These are phyloP conservation scores for Alternaria sp. DNA, from an alignment of 2,329 filamentous ascomycete species.

Conservation along the genomic window DNA sequence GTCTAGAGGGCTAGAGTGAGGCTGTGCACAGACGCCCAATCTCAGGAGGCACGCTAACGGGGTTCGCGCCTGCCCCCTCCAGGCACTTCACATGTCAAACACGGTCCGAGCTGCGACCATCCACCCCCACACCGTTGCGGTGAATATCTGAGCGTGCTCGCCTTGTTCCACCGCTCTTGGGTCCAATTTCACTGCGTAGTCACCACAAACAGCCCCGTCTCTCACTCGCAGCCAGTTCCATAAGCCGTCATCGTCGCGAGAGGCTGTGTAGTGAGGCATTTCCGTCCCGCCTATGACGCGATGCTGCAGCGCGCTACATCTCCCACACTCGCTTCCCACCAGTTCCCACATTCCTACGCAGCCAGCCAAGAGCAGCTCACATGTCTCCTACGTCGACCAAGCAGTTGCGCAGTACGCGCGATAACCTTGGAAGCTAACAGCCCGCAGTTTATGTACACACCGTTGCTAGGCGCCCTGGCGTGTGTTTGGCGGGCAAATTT, in stretches of 20 bases:
- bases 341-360: neutral
- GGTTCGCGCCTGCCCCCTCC: neutral
- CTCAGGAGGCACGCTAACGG: slow-evolving; percentile 3
- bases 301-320: slow-evolving; percentile 23
- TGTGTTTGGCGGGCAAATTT: neutral
- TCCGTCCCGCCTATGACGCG: slow-evolving; percentile 24
- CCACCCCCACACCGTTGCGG: neutral
- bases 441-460: neutral
- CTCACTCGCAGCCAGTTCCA: slow-evolving; percentile 10
- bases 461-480: neutral
- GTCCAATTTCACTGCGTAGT: neutral
- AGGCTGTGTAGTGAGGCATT: slow-evolving; percentile 10
- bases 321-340: neutral
- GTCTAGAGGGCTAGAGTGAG: slow-evolving; percentile 12
- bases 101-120: slow-evolving; percentile 3
- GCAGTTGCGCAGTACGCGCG: neutral
- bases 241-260: slow-evolving; percentile 11
- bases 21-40: slow-evolving; percentile 28
- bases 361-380: neutral
- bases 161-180: neutral
- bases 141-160: neutral
- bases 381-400: neutral
- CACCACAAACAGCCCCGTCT: slow-evolving; percentile 3
- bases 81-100: slow-evolving; percentile 17
- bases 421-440: neutral